These are phyloP conservation scores for Calonectria honghensis DNA, from an alignment of 2,329 filamentous ascomycete species.

Conservation along the genomic window DNA sequence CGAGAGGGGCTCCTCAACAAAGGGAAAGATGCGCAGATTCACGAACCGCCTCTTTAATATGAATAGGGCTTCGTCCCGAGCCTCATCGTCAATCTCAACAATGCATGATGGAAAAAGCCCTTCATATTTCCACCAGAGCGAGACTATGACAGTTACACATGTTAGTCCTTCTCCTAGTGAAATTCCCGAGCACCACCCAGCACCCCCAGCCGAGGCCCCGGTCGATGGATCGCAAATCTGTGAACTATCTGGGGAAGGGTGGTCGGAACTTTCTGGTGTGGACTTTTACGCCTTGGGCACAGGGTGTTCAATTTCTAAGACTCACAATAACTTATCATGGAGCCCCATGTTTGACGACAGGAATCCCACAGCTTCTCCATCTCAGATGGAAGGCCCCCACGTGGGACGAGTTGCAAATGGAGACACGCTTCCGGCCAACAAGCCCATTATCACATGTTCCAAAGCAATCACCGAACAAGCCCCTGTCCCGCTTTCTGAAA, in stretches of 20 bases:
- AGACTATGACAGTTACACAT: too few relatives aligned
- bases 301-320: not conserved
- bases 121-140: not conserved
- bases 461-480: not conserved
- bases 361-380: not conserved
- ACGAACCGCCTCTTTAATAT: not conserved
- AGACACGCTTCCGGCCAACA: too few relatives aligned
- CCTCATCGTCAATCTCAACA: not conserved
- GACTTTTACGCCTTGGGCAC: too few relatives aligned
- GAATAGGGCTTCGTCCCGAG: not conserved
- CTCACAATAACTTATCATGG: not conserved
- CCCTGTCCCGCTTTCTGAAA: not conserved
- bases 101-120: not conserved
- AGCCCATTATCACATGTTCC: not conserved
- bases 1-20: not conserved
- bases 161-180: not conserved
- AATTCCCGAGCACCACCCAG: too few relatives aligned
- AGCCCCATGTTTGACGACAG: not conserved
- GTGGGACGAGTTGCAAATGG: too few relatives aligned
- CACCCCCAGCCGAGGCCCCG: not conserved
- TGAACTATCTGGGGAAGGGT: too few relatives aligned
- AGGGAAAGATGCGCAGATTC: not conserved
- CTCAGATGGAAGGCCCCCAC: not conserved
- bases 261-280: not conserved
- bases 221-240: not conserved